A percentile compares a stretch with the other conserved stretches of the same genome.
phyloP scores from a whole-genome alignment of 2,329 filamentous ascomycete species.

The Rachicladosporium sp. region DNA sequence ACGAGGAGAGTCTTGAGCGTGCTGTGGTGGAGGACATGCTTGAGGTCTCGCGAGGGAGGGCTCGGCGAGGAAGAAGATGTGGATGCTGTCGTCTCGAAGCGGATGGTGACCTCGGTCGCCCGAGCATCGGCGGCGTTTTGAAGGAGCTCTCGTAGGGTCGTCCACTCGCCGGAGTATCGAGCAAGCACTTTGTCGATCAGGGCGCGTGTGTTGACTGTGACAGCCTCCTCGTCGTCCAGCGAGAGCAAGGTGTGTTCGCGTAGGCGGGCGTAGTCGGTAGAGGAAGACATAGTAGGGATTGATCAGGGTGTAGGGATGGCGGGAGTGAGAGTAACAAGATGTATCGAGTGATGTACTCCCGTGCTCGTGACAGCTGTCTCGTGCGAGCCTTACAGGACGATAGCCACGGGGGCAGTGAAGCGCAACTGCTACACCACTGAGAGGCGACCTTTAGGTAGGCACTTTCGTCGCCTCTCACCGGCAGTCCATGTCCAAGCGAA shows the following conservation, averaged over 20 bases:
- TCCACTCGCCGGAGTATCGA: slow-evolving; percentile 92
- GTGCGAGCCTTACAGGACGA: no score
- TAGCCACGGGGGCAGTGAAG: no score
- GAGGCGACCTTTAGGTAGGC: no score
- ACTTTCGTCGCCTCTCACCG: no score
- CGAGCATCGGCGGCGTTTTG: slow-evolving; percentile 98
- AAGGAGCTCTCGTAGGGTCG: slow-evolving; percentile 75
- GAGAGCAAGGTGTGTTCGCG: slow-evolving; percentile 77
- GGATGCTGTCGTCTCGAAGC: slow-evolving; percentile 83
- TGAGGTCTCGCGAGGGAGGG: slow-evolving; percentile 54
- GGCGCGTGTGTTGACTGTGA: slow-evolving; percentile 93
- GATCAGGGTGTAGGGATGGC: neutral
- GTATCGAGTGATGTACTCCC: no score
- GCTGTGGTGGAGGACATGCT: slow-evolving; percentile 73
- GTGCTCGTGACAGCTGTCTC: no score
- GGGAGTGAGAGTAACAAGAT: no score
- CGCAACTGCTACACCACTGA: no score
- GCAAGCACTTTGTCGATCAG: slow-evolving; percentile 96
- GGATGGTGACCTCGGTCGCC: slow-evolving; percentile 77
- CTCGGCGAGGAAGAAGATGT: slow-evolving; percentile 59
- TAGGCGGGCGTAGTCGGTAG: slow-evolving; percentile 33
- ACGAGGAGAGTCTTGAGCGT: slow-evolving; percentile 81
- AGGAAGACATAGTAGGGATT: slow-evolving; percentile 11
- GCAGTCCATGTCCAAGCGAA: no score
- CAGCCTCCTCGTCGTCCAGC: slow-evolving; percentile 86